These are phyloP conservation scores for Truncatella angustata DNA, from an alignment of 2,329 filamentous ascomycete genomes.

Conservation along the genomic window DNA sequence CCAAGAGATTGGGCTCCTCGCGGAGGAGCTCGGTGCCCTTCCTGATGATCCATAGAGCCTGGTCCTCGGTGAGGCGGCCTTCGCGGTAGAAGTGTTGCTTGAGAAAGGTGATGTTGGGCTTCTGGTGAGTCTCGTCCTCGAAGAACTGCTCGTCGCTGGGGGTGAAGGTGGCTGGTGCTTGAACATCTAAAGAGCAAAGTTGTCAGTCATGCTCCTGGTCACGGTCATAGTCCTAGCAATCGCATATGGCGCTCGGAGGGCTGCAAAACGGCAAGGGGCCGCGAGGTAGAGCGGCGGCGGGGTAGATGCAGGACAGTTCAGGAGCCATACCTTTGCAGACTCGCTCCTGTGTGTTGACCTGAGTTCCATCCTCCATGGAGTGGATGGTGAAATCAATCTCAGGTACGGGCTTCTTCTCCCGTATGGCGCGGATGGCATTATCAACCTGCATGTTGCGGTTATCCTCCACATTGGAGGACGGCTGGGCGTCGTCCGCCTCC, in stretches of 20 bases:
- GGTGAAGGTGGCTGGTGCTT: constrained; percentile 91
- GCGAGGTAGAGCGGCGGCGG: constrained; percentile 17
- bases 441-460: constrained; percentile 67
- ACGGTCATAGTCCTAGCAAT: background rate
- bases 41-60: constrained; percentile 92
- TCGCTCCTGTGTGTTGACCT: constrained; percentile 92
- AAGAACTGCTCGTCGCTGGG: constrained; percentile 95
- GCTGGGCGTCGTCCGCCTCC: constrained; percentile 44
- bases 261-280: background rate
- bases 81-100: constrained; percentile 99
- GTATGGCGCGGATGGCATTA: constrained; percentile 87
- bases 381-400: constrained; percentile 99
- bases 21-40: constrained; percentile 84
- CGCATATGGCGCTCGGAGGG: too few relatives aligned
- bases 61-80: constrained; percentile 93
- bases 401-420: constrained; percentile 90
- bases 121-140: constrained; percentile 78
- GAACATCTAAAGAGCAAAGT: constrained; percentile 74
- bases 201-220: constrained; percentile 21
- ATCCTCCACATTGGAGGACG: constrained; percentile 36
- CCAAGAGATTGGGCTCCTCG: constrained; percentile 89
- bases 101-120: constrained; percentile 89
- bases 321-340: constrained; percentile 88
- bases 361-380: constrained; percentile 94
- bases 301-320: constrained; percentile 14